Evolutionary conservation across 176 grass and related monocot species (phyloP), one percentile per base, ranked within the genome.

Genomic region (Metroxylon sagu): DNA sequence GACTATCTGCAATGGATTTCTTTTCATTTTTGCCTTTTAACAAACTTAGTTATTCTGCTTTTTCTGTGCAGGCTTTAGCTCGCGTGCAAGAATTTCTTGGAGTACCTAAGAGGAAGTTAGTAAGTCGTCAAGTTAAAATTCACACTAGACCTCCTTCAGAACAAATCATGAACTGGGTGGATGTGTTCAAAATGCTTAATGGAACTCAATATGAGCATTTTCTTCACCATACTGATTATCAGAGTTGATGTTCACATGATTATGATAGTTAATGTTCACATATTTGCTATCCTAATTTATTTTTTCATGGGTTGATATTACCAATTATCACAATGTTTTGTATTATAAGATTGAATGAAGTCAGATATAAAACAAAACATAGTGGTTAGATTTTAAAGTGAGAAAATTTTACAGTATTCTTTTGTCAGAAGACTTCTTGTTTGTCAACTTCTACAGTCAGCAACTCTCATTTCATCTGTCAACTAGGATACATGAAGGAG

Each of bases 51-150:
- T 25, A 48, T 63, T 2, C 35, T 12, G 35, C 35, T 43, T 19
- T 68, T 7, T 69, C 49, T 54, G 19, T 18, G 62, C 74, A 95
- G 91, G 86, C 68, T 71, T 66, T 85, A 56, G 78, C n/a, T 61
- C 78, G 49, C 66, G 86, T 85, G 48, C 77, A 82, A 66, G 61
- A 87, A 59, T 90, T 95, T 59, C 71, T 95, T 3, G 18, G 80
- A 6, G 86, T 95, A 64, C 86, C 86, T 0, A 55, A 74, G 51
- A 82, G 60, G 49, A 78, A 60, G 26, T 57, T 95, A 73, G 78
- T 87, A 27, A 95, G 91, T 67, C 82, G 63, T 19, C 91, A 95
- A 68, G 86, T 95, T 64, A 95, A 90, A 76, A 95, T 95, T 69
- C 91, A 95, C 65, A 95, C 77, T 0, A 74, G 68, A 16, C 77